Conservation (phyloP, 2,329 filamentous ascomycete species). For the Shiraia sp. region DNA sequence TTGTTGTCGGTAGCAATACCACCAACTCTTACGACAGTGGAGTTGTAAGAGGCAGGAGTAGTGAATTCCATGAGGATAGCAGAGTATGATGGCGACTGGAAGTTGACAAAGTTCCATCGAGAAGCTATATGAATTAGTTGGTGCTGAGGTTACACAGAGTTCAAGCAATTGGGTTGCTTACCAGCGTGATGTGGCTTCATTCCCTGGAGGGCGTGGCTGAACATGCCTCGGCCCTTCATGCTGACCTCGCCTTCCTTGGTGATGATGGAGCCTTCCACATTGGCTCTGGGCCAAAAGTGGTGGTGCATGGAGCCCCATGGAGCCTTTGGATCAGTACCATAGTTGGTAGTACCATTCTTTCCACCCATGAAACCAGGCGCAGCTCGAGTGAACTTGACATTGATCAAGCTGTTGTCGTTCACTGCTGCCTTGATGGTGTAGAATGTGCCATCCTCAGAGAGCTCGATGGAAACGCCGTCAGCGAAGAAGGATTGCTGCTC, state of each 20-base stretch:
- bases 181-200: slow-evolving; percentile 99
- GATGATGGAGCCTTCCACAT: slow-evolving; percentile 79
- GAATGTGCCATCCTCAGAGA: slow-evolving; percentile 79
- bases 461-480: slow-evolving; percentile 79
- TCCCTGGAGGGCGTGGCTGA: slow-evolving; percentile 85
- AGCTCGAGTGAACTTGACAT: slow-evolving; percentile 76
- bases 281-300: slow-evolving; percentile 90
- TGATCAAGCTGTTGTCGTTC: slow-evolving; percentile 79
- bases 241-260: slow-evolving; percentile 81
- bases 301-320: slow-evolving; percentile 95
- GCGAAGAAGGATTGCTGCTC: slow-evolving; percentile 84
- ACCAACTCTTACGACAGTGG: slow-evolving; percentile 80
- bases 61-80: slow-evolving; percentile 95
- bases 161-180: slow-evolving; percentile 39
- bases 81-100: slow-evolving; percentile 84
- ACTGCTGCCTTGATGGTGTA: slow-evolving; percentile 91
- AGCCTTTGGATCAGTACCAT: slow-evolving; percentile 79
- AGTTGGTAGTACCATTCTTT: slow-evolving; percentile 80
- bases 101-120: slow-evolving; percentile 91
- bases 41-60: slow-evolving; percentile 90
- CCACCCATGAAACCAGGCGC: slow-evolving; percentile 85
- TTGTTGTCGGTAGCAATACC: slow-evolving; percentile 80
- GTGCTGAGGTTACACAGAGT: neutral
- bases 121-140: slow-evolving; percentile 57
- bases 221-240: slow-evolving; percentile 78